A percentile compares a stretch with the other conserved stretches of the same genome.
Conservation (phyloP, 768 basidiomycete species). For the Xerocomellus dryophilus region DNA sequence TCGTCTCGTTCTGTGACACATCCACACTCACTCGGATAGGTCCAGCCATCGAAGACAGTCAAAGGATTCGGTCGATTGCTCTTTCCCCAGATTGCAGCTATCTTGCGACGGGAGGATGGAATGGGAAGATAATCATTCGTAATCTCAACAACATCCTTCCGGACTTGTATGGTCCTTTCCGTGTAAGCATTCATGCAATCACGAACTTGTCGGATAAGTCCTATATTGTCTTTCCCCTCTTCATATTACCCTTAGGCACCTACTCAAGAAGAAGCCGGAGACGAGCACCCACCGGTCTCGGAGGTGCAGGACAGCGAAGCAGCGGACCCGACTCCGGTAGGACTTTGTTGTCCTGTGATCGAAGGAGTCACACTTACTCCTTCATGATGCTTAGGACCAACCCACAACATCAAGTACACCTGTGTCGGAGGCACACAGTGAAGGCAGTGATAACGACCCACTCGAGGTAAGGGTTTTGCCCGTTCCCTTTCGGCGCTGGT, state of each 20-base stretch:
- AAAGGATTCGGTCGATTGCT: background rate
- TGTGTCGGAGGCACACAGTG: too few species aligned
- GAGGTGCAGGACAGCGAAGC: too few species aligned
- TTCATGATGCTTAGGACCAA: too few species aligned
- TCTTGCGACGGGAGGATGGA: background rate
- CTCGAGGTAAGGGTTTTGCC: background rate
- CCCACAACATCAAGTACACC: too few species aligned
- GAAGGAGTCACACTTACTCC: too few species aligned
- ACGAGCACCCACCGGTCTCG: too few species aligned
- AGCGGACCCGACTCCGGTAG: too few species aligned
- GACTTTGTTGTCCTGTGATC: too few species aligned
- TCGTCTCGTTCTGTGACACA: background rate
- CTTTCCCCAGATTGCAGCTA: background rate
- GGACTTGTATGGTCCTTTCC: background rate
- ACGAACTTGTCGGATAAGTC: background rate
- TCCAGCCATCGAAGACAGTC: background rate
- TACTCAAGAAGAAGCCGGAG: background rate
- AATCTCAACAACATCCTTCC: background rate
- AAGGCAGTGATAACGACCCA: background rate
- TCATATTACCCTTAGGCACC: background rate
- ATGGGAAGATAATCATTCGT: background rate
- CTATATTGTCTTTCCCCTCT: background rate
- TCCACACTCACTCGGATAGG: background rate
- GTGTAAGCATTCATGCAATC: background rate
- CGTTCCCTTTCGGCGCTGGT: background rate